Percentiles rank a stretch among this genome's conserved stretches.
Evolutionary conservation across 331 rosid species (phyloP).

Genomic region (Malus hybrid): DNA sequence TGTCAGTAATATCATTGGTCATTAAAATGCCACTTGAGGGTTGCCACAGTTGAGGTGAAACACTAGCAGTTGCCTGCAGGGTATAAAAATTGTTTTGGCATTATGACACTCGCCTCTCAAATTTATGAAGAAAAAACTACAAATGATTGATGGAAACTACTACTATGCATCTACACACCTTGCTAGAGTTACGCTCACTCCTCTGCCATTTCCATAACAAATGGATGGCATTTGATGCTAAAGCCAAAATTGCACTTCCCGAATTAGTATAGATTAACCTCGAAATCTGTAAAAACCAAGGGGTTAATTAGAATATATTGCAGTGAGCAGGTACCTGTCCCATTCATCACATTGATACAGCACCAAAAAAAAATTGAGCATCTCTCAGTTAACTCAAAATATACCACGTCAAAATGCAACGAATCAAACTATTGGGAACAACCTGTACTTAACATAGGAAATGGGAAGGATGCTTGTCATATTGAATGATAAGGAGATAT

Average conservation of each 20-base stretch:
- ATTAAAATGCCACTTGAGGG: constrained; percentile 85
- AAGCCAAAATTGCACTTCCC: constrained; percentile 82
- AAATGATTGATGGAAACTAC: constrained; percentile 9
- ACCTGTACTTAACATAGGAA: neutral
- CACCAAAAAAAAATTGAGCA: neutral
- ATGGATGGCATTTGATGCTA: constrained; percentile 95
- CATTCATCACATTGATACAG: neutral
- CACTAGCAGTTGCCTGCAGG: constrained; percentile 71
- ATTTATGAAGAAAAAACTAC: neutral
- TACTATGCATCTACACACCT: constrained; percentile 37
- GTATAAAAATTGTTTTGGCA: constrained; percentile 15
- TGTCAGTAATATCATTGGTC: constrained; percentile 68
- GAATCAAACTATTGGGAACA: neutral
- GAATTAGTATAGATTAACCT: constrained; percentile 95
- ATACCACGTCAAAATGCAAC: neutral
- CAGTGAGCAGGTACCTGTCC: no score
- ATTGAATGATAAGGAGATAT: neutral
- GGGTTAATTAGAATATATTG: neutral
- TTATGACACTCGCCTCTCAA: neutral
- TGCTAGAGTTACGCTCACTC: constrained; percentile 76
- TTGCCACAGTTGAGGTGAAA: constrained; percentile 79
- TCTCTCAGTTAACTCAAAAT: neutral
- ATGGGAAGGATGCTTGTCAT: neutral
- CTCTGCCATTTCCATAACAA: constrained; percentile 97
- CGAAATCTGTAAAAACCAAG: constrained; percentile 63